These are phyloP conservation scores for Areca catechu DNA, from an alignment of 176 grass and related monocot genomes.

Conservation along the genomic window DNA sequence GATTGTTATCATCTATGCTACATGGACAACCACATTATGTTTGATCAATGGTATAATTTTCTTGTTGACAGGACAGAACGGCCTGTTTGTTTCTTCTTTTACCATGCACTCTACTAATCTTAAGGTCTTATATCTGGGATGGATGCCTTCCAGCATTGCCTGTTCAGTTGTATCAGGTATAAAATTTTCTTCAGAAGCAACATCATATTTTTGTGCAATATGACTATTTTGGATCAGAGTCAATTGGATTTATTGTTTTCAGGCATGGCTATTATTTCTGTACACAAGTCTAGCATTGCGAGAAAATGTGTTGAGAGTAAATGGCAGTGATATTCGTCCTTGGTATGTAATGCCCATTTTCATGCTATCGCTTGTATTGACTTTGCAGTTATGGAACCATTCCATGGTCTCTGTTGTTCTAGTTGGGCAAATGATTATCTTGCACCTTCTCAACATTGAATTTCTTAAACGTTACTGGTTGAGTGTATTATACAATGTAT, in stretches of 20 bases:
- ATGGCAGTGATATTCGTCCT: slow-evolving; percentile 22
- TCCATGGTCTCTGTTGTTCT: too few species aligned
- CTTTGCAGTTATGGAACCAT: too few species aligned
- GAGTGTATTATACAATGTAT: too few species aligned
- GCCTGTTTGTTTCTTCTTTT: slow-evolving; percentile 93
- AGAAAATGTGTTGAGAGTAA: slow-evolving; percentile 20
- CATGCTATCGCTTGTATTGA: too few species aligned
- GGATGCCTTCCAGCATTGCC: slow-evolving; percentile 85
- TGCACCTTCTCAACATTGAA: too few species aligned
- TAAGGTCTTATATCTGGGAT: slow-evolving; percentile 77
- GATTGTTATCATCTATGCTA: too few species aligned
- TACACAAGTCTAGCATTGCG: slow-evolving; percentile 19
- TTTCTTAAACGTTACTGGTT: too few species aligned
- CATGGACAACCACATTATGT: too few species aligned
- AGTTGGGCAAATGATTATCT: too few species aligned
- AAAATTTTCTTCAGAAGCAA: not conserved
- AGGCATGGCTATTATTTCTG: slow-evolving; percentile 19
- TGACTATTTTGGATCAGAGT: not conserved
- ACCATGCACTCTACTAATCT: slow-evolving; percentile 59
- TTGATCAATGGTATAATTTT: not conserved
- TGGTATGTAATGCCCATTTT: slow-evolving; percentile 9
- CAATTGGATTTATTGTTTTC: slow-evolving; percentile 17
- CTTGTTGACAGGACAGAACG: slow-evolving; percentile 77
- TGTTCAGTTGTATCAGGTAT: slow-evolving; percentile 95
- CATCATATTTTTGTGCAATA: not conserved